These are phyloP conservation scores for Plectosphaerella sp. DNA, from an alignment of 2,329 filamentous ascomycete species.

Conservation along the genomic window DNA sequence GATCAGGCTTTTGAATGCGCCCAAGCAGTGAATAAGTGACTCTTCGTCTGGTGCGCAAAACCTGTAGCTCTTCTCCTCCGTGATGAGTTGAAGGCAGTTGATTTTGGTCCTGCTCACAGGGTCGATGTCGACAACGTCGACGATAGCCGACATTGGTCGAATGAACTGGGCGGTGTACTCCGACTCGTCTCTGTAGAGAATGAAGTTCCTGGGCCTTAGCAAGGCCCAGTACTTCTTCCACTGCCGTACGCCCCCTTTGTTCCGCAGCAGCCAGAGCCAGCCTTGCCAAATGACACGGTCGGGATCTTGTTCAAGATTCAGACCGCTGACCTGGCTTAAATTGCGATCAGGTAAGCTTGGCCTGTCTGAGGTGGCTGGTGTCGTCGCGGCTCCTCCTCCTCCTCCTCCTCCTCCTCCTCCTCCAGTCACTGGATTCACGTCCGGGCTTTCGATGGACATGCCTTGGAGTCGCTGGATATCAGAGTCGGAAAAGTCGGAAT, in stretches of 20 bases:
- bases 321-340: constrained; percentile 58
- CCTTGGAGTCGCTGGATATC: constrained; percentile 46
- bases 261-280: constrained; percentile 79
- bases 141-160: constrained; percentile 70
- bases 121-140: constrained; percentile 91
- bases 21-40: constrained; percentile 75
- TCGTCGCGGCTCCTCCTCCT: constrained; percentile 9
- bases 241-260: constrained; percentile 76
- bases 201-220: constrained; percentile 76
- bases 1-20: constrained; percentile 83
- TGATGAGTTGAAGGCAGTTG: constrained; percentile 88
- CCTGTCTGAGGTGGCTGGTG: constrained; percentile 12
- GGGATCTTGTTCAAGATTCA: constrained; percentile 58
- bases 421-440: constrained; percentile 30
- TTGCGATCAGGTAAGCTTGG: constrained; percentile 44
- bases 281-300: constrained; percentile 94
- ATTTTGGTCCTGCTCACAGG: constrained; percentile 79
- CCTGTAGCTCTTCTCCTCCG: constrained; percentile 80
- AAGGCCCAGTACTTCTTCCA: constrained; percentile 97
- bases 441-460: constrained; percentile 47
- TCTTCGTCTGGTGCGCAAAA: constrained; percentile 81
- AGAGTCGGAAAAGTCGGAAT: constrained; percentile 81
- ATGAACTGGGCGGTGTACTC: constrained; percentile 88
- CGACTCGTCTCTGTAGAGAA: constrained; percentile 87
- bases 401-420: constrained; percentile 17